Evolutionary conservation across 257 asterid species (phyloP), one percentile per base, ranked within the genome.

Genomic region (Gentiana dahurica): DNA sequence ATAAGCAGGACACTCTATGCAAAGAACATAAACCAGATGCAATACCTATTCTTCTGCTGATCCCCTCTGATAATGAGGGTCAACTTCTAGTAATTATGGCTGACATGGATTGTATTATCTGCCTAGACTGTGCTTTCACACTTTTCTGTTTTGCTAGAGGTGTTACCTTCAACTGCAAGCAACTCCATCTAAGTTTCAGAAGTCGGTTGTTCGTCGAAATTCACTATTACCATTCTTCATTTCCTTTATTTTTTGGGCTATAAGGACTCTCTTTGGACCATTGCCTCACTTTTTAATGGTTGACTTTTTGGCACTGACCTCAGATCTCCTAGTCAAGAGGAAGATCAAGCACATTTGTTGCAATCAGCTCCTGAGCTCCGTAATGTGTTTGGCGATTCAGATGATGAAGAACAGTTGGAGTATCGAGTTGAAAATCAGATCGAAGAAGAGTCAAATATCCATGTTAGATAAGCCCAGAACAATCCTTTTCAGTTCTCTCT

Each of bases 301-400:
- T 35, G 12, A 49, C 33, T 41, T 37, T 34, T 51, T 69, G 68
- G 58, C 64, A 36, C 51, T 76, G 54, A 65, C 72, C 61, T 76
- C 56, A 81, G 81, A 69, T 83, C 90, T 51, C 71, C 77, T 48
- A 80, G 72, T 57, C 77, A 79, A 35, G 91, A 78, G 65, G 80
- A 79, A 70, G 87, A 81, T 55, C 87, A 75, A 56, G 81, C 82
- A 68, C 79, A 76, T 50, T 48, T 72, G 65, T 66, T 73, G 37
- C 70, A 73, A 53, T 77, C 91, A n/a, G 94, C 91, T 49, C 88
- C 95, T 5, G 95, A 86, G 80, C 84, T 87, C 43, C 95, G 91
- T 55, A 86, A 87, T 77, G 95, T 87, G 49, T 87, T 87, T 73
- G 95, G 95, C 47, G 94, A 86, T 58, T 86, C 94, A 12, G 95